Percentiles rank a stretch among this genome's conserved stretches.
These are phyloP conservation scores for Fusarium torulosum DNA, from an alignment of 2,329 filamentous ascomycete genomes.

Conservation along the genomic window DNA sequence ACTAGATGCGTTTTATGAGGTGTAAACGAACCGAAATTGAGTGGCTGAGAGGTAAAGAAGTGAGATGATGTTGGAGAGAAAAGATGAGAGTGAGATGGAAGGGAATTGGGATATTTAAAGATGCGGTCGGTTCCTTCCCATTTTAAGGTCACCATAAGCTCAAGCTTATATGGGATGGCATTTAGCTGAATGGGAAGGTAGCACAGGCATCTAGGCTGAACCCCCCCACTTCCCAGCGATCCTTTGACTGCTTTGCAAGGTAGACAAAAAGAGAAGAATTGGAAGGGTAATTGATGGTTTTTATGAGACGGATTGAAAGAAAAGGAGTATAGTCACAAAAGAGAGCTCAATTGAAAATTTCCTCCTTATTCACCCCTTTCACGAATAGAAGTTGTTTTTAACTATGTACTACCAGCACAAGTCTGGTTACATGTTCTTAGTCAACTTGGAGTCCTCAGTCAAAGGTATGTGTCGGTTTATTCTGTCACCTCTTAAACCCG, in stretches of 20 bases:
- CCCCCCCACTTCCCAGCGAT: constrained; percentile 28
- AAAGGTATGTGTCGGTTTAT: background rate
- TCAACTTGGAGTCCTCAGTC: no score
- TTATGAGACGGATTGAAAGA: no score
- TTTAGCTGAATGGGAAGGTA: constrained; percentile 35
- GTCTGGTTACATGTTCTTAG: no score
- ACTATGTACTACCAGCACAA: no score
- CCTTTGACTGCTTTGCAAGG: background rate
- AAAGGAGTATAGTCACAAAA: rapidly evolving
- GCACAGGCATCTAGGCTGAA: constrained; percentile 34
- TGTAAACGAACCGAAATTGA: constrained; percentile 10
- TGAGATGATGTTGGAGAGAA: background rate
- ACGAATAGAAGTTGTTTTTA: background rate
- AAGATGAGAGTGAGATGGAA: background rate
- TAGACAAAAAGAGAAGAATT: constrained; percentile 10
- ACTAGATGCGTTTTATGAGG: background rate
- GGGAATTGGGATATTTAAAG: constrained; percentile 10
- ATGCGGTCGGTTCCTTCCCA: constrained; percentile 28
- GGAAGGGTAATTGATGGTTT: background rate
- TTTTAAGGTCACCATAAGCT: constrained; percentile 30
- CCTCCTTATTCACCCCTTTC: rapidly evolving
- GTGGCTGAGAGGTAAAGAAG: background rate
- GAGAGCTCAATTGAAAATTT: background rate
- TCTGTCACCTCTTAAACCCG: constrained; percentile 13
- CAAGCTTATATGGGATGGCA: constrained; percentile 21